Evolutionary conservation across 2,329 filamentous ascomycete genomes (phyloP).

Genomic region (Arachnomyces sp.): DNA sequence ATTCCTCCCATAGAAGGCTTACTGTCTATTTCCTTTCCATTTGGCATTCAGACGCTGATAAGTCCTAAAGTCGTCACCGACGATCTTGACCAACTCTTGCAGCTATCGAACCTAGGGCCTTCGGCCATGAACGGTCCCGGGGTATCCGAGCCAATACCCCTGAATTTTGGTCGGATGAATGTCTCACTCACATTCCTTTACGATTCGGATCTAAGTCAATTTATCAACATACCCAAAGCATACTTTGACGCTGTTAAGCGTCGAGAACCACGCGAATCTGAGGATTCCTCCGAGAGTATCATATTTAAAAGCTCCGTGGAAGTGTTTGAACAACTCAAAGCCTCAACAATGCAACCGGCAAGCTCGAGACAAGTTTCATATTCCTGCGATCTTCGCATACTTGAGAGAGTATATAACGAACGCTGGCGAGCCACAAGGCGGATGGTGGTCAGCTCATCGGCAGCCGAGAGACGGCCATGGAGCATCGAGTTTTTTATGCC

Average conservation of each 20-base stretch:
- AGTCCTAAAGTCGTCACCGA: constrained; percentile 13
- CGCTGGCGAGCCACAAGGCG: constrained; percentile 23
- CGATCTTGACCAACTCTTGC: constrained; percentile 17
- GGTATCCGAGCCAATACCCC: constrained; percentile 18
- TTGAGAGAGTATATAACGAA: constrained; percentile 22
- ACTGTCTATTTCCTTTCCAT: too few species aligned
- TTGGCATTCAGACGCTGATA: background rate
- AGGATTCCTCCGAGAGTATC: constrained; percentile 21
- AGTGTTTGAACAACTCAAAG: constrained; percentile 21
- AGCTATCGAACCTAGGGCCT: constrained; percentile 13
- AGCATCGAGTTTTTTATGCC: constrained; percentile 25
- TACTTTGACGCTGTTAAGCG: constrained; percentile 25
- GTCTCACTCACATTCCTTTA: constrained; percentile 24
- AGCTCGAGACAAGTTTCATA: constrained; percentile 17
- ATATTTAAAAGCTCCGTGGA: constrained; percentile 23
- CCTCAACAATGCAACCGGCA: constrained; percentile 22
- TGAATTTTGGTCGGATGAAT: constrained; percentile 20
- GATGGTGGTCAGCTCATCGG: constrained; percentile 25
- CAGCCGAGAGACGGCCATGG: constrained; percentile 17
- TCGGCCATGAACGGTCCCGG: constrained; percentile 12
- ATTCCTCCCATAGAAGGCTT: too few species aligned
- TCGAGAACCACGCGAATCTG: constrained; percentile 23
- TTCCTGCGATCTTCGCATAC: constrained; percentile 24
- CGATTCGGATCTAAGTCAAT: constrained; percentile 18
- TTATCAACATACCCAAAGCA: constrained; percentile 23